Evolutionary conservation across 2,329 filamentous ascomycete species (phyloP), one percentile per base, ranked within the genome.

Genomic region (Dactylellina sp.): DNA sequence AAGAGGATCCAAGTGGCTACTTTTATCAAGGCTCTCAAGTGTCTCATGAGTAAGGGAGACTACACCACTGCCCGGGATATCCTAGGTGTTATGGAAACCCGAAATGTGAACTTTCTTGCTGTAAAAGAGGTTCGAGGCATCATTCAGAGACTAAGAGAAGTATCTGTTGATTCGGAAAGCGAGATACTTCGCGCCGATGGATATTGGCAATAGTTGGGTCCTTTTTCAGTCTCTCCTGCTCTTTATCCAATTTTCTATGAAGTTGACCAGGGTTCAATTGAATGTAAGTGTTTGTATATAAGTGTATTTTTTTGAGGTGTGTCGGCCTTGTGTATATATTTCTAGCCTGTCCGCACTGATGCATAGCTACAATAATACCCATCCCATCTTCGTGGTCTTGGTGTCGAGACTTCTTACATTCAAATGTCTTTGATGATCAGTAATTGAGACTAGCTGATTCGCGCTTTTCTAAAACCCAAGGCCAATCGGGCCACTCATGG

Each of bases 1-100:
- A 72, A 61, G 39, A 42, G 55, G 11, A 25, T 72, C 7, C 28
- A 24, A 20, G 16, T 61, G 7, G n/a, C 32, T 20, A 65, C 60
- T 14, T 64, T 60, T 25, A 44, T 52, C 18, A 35, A 25, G 12
- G 53, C 50, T 16, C 37, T 72, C 14, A 61, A 37, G 18, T 65
- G 52, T 22, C 39, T 72, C 3, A 39, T 72, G 44, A 14, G 7
- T 18, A 25, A 55, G 20, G 22, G 40, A 22, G 68, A 72, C 22
- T 72, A 65, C 22, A 18, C 20, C 7, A 42, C 20, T 9, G 60
- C 60, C 2, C 25, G 46, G 25, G 35, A 60, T 32, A 44, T 72
- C 35, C 14, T 72, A 14, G 18, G 14, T 7, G 5, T 50, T 11
- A 65, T 72, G 60, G 22, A 60, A 9, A 6, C 35, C 16, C 32